These are phyloP conservation scores for Chlamydomonas schloesseri DNA, from an alignment of 139 green algal species.

Conservation along the genomic window DNA sequence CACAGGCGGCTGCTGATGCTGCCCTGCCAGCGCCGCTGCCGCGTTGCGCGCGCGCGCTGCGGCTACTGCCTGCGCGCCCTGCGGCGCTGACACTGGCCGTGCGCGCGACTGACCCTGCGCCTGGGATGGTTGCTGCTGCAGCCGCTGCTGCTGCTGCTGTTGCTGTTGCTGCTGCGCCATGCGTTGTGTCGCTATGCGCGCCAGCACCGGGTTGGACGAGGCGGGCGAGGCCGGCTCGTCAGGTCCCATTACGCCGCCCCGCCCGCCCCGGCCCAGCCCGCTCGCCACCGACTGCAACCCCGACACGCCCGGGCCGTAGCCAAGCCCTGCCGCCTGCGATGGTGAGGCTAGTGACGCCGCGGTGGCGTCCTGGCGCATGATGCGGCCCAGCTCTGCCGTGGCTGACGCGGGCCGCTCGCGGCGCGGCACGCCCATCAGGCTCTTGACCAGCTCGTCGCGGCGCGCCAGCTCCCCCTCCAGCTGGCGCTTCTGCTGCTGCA, in stretches of 20 bases:
- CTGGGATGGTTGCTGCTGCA: neutral
- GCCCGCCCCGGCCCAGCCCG: too few species aligned
- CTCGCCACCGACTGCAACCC: too few species aligned
- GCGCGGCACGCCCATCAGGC: slow-evolving; percentile 38
- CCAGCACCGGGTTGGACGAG: too few species aligned
- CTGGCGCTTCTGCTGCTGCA: slow-evolving; percentile 50
- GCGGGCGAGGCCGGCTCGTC: too few species aligned
- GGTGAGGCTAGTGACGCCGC: neutral
- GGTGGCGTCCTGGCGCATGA: neutral
- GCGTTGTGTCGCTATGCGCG: too few species aligned
- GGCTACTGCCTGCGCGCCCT: neutral
- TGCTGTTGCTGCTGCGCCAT: neutral
- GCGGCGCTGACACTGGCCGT: slow-evolving; percentile 7
- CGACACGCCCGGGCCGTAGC: too few species aligned
- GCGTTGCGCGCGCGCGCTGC: neutral
- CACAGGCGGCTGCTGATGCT: neutral
- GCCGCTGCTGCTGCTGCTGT: slow-evolving; percentile 1
- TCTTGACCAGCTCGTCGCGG: slow-evolving; percentile 36
- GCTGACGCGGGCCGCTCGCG: slow-evolving; percentile 11
- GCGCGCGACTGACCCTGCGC: neutral
- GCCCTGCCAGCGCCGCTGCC: too few species aligned
- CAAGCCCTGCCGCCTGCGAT: neutral
- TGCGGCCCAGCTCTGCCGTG: neutral
- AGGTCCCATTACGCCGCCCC: too few species aligned
- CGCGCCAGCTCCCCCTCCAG: slow-evolving; percentile 42